Percentiles rank a stretch among this genome's conserved stretches.
Evolutionary conservation across 306 rosid genomes (phyloP).

Genomic region (Gastrolobium villosum): DNA sequence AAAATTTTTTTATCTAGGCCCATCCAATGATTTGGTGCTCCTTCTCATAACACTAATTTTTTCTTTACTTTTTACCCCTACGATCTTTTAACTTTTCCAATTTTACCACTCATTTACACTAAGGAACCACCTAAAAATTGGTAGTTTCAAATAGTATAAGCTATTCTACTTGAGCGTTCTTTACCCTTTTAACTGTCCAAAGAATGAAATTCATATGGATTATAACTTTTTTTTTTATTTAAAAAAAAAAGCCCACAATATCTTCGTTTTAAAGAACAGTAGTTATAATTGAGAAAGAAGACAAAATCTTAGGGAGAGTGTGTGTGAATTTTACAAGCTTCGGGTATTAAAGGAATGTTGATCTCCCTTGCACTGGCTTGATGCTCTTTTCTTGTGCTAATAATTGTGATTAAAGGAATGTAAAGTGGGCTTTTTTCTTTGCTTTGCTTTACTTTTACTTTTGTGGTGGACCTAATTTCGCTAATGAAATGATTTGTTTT

Average conservation of each 20-base stretch:
- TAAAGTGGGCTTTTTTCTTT: slow-evolving; percentile 3
- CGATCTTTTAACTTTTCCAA: no score
- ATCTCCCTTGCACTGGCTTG: neutral
- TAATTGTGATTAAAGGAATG: slow-evolving; percentile 17
- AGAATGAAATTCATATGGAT: neutral
- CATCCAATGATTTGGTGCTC: no score
- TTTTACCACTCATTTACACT: no score
- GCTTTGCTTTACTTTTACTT: neutral
- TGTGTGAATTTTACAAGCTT: neutral
- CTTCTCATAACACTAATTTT: no score
- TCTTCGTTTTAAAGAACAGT: neutral
- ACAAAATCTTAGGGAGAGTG: neutral
- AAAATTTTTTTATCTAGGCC: no score
- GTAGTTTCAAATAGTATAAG: neutral
- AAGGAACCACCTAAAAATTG: no score
- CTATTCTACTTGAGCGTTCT: no score
- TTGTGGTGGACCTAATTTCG: neutral
- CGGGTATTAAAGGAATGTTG: neutral
- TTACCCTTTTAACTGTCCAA: neutral
- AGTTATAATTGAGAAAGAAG: neutral
- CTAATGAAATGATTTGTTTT: slow-evolving; percentile 1
- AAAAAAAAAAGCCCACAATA: neutral
- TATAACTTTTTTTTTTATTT: neutral
- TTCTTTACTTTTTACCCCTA: no score
- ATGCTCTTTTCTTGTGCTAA: neutral